phyloP scores from a whole-genome alignment of 140 eudicot genomes.

The Anethum foeniculum region DNA sequence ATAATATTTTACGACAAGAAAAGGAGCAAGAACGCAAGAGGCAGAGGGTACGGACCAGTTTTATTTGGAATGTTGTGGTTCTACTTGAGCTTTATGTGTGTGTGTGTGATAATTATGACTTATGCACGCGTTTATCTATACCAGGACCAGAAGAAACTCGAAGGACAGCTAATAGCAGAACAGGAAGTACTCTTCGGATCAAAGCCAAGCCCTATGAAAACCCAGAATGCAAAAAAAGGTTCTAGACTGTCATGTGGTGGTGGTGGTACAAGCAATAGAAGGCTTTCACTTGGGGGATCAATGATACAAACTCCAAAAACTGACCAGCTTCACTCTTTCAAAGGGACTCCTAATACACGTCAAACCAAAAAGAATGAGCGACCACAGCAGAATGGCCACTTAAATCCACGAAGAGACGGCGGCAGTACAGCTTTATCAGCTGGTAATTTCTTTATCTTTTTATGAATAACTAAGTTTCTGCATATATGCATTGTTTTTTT shows the following conservation, averaged over 20 bases:
- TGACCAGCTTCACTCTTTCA: slow-evolving; percentile 23
- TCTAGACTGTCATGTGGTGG: slow-evolving; percentile 43
- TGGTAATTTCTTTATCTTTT: slow-evolving; percentile 23
- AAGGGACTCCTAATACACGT: slow-evolving; percentile 46
- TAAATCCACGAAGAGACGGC: slow-evolving; percentile 17
- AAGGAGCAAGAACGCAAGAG: slow-evolving; percentile 72
- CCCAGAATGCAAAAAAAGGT: slow-evolving; percentile 53
- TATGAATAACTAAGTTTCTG: too few species aligned
- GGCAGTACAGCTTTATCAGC: slow-evolving; percentile 25
- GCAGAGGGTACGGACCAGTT: slow-evolving; percentile 50
- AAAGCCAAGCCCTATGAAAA: slow-evolving; percentile 63
- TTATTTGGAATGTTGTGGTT: not conserved
- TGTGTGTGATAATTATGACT: not conserved
- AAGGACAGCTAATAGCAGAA: slow-evolving; percentile 86
- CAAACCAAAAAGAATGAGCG: slow-evolving; percentile 28
- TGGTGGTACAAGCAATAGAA: slow-evolving; percentile 28
- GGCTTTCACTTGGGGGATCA: slow-evolving; percentile 44
- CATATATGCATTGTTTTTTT: not conserved
- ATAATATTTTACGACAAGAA: slow-evolving; percentile 55
- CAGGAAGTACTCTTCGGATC: slow-evolving; percentile 92
- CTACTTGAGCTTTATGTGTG: not conserved
- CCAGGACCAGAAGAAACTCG: slow-evolving; percentile 93
- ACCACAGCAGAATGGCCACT: slow-evolving; percentile 17
- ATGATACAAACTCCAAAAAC: slow-evolving; percentile 39
- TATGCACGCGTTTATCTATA: not conserved